Evolutionary conservation across 805 yeast species (phyloP).

Genomic region (Brettanomyces custersianus): DNA sequence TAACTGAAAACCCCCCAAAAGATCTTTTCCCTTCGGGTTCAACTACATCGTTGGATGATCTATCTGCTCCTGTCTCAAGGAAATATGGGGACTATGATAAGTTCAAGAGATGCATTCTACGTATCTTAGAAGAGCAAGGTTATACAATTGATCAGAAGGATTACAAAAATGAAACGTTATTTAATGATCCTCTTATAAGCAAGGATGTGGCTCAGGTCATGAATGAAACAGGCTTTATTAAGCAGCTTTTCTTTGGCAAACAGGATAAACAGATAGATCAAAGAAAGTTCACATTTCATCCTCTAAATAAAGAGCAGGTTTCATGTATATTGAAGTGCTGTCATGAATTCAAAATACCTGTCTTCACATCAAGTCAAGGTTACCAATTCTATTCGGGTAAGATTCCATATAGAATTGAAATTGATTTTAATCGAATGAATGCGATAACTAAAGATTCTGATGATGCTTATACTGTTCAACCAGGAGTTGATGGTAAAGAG

Average conservation of each 20-base stretch:
- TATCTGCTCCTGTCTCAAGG: constrained; percentile 8
- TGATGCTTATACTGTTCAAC: constrained; percentile 5
- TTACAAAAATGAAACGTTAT: constrained; percentile 8
- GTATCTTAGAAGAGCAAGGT: constrained; percentile 16
- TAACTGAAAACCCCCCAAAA: constrained; percentile 19
- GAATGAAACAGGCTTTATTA: constrained; percentile 13
- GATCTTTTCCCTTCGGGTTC: constrained; percentile 22
- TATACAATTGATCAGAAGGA: constrained; percentile 12
- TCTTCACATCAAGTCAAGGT: constrained; percentile 7
- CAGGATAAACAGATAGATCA: constrained; percentile 8
- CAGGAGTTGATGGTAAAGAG: constrained; percentile 1
- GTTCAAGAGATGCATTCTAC: constrained; percentile 20
- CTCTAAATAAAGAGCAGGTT: constrained; percentile 16
- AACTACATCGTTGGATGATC: constrained; percentile 13
- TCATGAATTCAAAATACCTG: constrained; percentile 20
- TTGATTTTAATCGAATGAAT: constrained; percentile 12
- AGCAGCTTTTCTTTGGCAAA: constrained; percentile 16
- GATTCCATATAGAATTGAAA: constrained; percentile 3
- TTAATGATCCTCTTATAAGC: constrained; percentile 10
- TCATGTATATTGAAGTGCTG: constrained; percentile 15
- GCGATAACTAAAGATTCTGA: constrained; percentile 1
- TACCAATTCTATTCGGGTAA: constrained; percentile 6
- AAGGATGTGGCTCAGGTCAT: constrained; percentile 12
- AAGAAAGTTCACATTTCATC: constrained; percentile 14
- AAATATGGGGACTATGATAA: constrained; percentile 16